Base-by-base conservation (phyloP, 768 basidiomycete genomes). In the Austroboletus festivus region DNA sequence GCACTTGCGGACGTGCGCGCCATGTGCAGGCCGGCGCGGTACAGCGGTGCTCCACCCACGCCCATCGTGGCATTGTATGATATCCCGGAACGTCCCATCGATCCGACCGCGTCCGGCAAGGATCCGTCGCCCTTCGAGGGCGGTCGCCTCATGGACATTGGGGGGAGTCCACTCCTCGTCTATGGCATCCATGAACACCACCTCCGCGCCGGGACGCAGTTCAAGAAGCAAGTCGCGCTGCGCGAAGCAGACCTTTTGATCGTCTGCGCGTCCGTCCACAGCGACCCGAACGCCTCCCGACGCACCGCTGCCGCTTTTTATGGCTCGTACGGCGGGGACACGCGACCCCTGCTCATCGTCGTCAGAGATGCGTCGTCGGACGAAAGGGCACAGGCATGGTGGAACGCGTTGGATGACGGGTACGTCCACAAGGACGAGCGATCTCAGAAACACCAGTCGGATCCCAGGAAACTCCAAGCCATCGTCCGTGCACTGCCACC, bases 241-340 rank as follows among this genome's bases (percentile, higher is more conserved):
- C 63, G 64, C 23, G 54, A 51, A 1, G 56, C 64, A 3, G 63
- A 64, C 41, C 61, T 64, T 18, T 41, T 64, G 46, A 52, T 66
- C 42, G 45, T 61, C 23, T 63, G 64, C 13, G 37, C 51, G 2
- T 61, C 58, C 9, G 9, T 50, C 16, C 44, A 44, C 18, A 26
- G 23, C 22, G 45, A 54, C 24, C 23, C 44, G 0, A 15, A 20
- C 9, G 47, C 20, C 4, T 41, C 45, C 13, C 64, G 58, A 9
- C 51, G 15, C 43, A 48, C 31, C 18, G 58, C 57, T 0, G 48
- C 44, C 2, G 34, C 48, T 15, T 64, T 64, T 23, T 58, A 51
- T 16, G 24, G 23, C 10, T 58, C 63, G 7, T 64, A 58, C 12
- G 58, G 61, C 5, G 63, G 63, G 37, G 56, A 64, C 13, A 63